A percentile compares a stretch with the other conserved stretches of the same genome.
Evolutionary conservation across 1,284 basidiomycete species (phyloP).

Genomic region (Uromyces viciae-fabae): DNA sequence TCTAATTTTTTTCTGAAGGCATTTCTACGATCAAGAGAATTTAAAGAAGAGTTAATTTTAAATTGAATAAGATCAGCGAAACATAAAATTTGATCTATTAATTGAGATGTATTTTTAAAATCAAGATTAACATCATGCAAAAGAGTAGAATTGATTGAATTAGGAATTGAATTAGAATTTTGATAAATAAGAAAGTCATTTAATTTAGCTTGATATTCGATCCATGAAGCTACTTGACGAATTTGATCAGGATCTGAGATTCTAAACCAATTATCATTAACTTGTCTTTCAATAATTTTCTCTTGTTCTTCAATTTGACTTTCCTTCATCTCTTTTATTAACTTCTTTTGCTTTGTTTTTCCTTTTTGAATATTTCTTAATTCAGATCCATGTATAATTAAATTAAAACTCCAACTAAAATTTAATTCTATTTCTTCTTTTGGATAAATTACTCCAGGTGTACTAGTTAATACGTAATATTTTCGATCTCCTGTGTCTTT

Average conservation of each 20-base stretch:
- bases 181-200: no score
- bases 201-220: conserved; percentile 45
- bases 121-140: neutral
- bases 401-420: conserved; percentile 42
- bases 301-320: neutral
- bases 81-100: no score
- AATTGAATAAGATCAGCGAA: no score
- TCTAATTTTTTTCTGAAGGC: no score
- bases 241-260: conserved; percentile 34
- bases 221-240: conserved; percentile 39
- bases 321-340: neutral
- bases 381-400: conserved; percentile 43
- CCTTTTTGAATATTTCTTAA: conserved; percentile 7
- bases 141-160: neutral
- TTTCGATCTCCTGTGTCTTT: conserved; percentile 31
- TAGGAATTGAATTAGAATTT: no score
- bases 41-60: no score
- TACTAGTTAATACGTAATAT: conserved; percentile 42
- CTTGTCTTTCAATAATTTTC: conserved; percentile 16
- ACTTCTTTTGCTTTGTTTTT: conserved; percentile 17
- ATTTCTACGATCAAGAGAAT: no score
- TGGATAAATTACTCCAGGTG: conserved; percentile 35
- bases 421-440: conserved; percentile 29
- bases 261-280: conserved; percentile 41
- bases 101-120: no score